Conservation (phyloP, 345 rosid species). For the Excoecaria agallocha region DNA sequence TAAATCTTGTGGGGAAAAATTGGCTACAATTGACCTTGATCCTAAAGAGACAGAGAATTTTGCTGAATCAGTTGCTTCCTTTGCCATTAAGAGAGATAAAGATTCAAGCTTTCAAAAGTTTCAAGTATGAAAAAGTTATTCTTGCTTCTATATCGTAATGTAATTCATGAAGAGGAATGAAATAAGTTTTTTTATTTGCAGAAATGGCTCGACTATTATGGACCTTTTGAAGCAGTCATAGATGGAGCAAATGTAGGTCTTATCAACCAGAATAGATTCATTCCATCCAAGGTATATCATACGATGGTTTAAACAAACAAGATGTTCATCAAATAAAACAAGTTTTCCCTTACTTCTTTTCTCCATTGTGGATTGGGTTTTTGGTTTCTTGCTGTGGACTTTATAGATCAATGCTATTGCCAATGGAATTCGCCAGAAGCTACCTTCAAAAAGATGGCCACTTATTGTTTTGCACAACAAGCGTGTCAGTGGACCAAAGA, state of each 20-base stretch:
- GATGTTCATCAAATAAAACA: not conserved
- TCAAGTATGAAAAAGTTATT: slow-evolving; percentile 40
- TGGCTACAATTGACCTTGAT: slow-evolving; percentile 61
- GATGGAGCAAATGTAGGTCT: slow-evolving; percentile 74
- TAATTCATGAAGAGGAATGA: slow-evolving; percentile 6
- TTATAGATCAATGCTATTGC: slow-evolving; percentile 54
- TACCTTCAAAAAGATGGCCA: slow-evolving; percentile 63
- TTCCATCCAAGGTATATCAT: slow-evolving; percentile 47
- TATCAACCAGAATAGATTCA: slow-evolving; percentile 44
- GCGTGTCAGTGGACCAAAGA: slow-evolving; percentile 46
- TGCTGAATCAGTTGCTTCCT: slow-evolving; percentile 56
- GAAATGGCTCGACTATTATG: slow-evolving; percentile 71
- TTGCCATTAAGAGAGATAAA: slow-evolving; percentile 53
- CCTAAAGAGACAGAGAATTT: slow-evolving; percentile 60
- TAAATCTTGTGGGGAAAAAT: slow-evolving; percentile 53
- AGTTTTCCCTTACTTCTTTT: not conserved
- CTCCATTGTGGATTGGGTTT: not conserved
- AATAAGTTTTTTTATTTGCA: slow-evolving; percentile 26
- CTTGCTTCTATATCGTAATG: not conserved
- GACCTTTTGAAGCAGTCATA: slow-evolving; percentile 69
- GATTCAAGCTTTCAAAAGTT: slow-evolving; percentile 57
- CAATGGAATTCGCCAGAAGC: slow-evolving; percentile 53
- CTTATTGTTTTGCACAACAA: slow-evolving; percentile 63
- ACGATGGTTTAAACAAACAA: slow-evolving; percentile 11
- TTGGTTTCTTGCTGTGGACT: slow-evolving; percentile 10